These are phyloP conservation scores for Cryptococcus wingfieldii DNA, from an alignment of 1,284 basidiomycete genomes.

Conservation along the genomic window DNA sequence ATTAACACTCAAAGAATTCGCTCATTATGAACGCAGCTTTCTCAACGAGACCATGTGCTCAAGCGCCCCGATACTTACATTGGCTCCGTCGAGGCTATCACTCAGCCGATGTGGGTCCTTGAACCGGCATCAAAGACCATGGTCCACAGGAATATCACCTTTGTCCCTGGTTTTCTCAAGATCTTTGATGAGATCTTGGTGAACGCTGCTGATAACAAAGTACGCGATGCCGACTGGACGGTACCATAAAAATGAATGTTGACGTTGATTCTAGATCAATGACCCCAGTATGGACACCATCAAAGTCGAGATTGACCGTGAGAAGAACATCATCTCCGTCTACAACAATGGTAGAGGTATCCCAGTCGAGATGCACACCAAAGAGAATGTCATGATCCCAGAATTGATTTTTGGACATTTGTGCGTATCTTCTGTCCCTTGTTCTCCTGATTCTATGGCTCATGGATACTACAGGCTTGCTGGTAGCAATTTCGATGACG, in stretches of 20 bases:
- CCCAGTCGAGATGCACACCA: constrained; percentile 91
- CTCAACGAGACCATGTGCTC: constrained; percentile 94
- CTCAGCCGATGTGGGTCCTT: constrained; percentile 85
- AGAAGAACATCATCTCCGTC: constrained; percentile 81
- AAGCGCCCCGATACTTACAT: constrained; percentile 98
- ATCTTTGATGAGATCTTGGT: constrained; percentile 99
- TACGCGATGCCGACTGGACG: constrained; percentile 38
- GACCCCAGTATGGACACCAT: constrained; percentile 82
- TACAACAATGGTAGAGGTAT: constrained; percentile 97
- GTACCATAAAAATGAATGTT: neutral
- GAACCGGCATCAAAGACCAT: constrained; percentile 75
- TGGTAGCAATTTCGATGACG: constrained; percentile 97
- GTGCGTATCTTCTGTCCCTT: constrained; percentile 24
- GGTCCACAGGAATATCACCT: constrained; percentile 75
- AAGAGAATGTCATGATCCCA: constrained; percentile 92
- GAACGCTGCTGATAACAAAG: constrained; percentile 99
- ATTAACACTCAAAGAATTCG: neutral
- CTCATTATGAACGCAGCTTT: constrained; percentile 58
- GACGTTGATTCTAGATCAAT: constrained; percentile 62
- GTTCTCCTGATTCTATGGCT: neutral
- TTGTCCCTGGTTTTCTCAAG: constrained; percentile 98
- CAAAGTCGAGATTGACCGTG: constrained; percentile 80
- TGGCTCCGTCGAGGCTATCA: constrained; percentile 82
- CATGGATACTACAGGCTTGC: constrained; percentile 56
- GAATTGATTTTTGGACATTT: constrained; percentile 97